Evolutionary conservation across 176 grass and related monocot species (phyloP), one percentile per base, ranked within the genome.

Genomic region (Otatea glauca): DNA sequence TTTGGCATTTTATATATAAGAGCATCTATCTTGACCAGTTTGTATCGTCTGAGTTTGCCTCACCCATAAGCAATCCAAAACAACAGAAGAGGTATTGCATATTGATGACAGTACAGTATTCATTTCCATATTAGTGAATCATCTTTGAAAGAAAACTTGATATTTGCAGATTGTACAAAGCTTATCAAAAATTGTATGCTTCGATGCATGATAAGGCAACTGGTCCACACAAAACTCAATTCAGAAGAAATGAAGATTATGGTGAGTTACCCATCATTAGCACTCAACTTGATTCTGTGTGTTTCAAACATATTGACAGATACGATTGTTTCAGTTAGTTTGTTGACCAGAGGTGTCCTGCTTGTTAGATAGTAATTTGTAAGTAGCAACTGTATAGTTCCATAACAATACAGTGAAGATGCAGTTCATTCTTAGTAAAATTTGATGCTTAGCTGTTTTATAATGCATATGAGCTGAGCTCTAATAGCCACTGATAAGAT

Each of bases 1-100:
- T 96, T 76, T 99, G 93, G 88, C 97, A 99, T 89, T 99, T 96
- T 56, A 94, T 99, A 25, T 99, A 99, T 73, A 94, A 91, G 88
- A 99, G 93, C 12, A 34, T 99, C 37, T 94, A 92, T 70, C 93
- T 99, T 77, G 92, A 94, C 64, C 93, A 96, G 84, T 99, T 92
- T 70, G 90, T 96, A 25, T 99, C 97, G 51, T 96, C 97, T 34
- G 92, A 99, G 78, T 96, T 96, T 16, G 39, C 93, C 17, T 85
- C 73, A 18, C 84, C 88, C 83, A 79, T 96, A 84, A 96, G 81
- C 29, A 91, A 77, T 74, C 84, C 68, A 58, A 96, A 87, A 70
- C 93, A 99, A 88, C 91, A 92, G 77, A 99, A 99, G 77, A 92
- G 93, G 97, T 96, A 86, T 75, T 84, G 74, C 3, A 47, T 84